Conservation (phyloP, 108 stramenopile genomes). For the Conticribra guillardii region DNA sequence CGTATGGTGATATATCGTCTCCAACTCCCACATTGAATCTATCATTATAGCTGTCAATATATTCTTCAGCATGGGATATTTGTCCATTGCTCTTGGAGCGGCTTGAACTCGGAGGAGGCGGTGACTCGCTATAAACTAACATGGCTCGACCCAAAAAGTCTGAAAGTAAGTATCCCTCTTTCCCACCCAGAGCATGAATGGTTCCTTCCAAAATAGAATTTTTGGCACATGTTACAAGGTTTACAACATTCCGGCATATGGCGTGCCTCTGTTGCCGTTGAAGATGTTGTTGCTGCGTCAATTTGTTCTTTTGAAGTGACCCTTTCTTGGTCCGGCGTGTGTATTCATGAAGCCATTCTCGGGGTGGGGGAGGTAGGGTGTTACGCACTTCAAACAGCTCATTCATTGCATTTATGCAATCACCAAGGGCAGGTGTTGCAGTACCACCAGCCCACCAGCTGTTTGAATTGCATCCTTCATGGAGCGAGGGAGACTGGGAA, state of each 20-base stretch:
- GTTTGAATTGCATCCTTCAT: neutral
- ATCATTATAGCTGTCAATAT: neutral
- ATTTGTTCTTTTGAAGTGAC: neutral
- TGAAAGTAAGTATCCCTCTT: slow-evolving; percentile 28
- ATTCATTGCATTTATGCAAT: slow-evolving; percentile 32
- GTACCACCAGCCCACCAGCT: slow-evolving; percentile 22
- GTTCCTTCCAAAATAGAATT: slow-evolving; percentile 30
- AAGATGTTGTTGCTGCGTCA: neutral
- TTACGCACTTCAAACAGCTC: slow-evolving; percentile 18
- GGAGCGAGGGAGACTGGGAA: neutral
- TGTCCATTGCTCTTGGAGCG: neutral
- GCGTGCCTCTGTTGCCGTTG: slow-evolving; percentile 4
- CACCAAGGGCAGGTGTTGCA: slow-evolving; percentile 13
- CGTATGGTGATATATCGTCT: slow-evolving; percentile 23
- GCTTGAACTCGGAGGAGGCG: slow-evolving; percentile 9
- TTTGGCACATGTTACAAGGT: slow-evolving; percentile 30
- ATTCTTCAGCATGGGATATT: neutral
- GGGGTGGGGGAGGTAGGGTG: slow-evolving; percentile 26
- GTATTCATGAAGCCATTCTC: slow-evolving; percentile 34
- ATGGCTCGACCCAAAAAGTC: slow-evolving; percentile 36
- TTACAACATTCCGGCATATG: slow-evolving; percentile 21
- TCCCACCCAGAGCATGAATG: slow-evolving; percentile 36
- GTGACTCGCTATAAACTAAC: slow-evolving; percentile 44
- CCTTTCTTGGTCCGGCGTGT: neutral
- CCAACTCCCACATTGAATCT: neutral